Evolutionary conservation across 2,329 filamentous ascomycete species (phyloP).

Genomic region (Eurotiales sp.): DNA sequence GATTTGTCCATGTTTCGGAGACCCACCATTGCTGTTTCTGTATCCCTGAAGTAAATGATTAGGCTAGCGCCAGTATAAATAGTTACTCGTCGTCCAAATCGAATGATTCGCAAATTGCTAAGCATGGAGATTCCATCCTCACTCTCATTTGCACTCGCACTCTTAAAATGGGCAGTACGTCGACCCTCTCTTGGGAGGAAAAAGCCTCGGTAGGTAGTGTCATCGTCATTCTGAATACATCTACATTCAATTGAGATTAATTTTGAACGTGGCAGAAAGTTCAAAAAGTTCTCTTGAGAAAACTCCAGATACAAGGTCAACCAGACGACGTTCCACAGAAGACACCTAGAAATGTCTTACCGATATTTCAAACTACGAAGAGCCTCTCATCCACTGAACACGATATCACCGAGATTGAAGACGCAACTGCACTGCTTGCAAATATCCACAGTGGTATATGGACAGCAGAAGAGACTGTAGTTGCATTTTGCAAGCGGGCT

Average conservation of each 20-base stretch:
- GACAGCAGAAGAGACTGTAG: constrained; percentile 37
- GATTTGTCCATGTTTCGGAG: background rate
- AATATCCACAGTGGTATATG: background rate
- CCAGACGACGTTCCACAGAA: background rate
- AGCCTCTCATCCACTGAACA: background rate
- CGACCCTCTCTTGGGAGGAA: background rate
- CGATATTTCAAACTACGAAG: background rate
- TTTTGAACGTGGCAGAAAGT: background rate
- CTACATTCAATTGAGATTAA: background rate
- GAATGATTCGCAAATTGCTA: background rate
- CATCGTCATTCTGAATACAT: background rate
- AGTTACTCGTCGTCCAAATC: background rate
- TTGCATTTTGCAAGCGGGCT: constrained; percentile 47
- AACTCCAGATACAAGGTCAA: background rate
- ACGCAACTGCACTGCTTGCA: constrained; percentile 1
- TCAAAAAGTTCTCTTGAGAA: background rate
- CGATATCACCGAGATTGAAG: background rate
- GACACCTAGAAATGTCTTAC: background rate
- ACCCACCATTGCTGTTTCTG: background rate
- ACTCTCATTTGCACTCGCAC: background rate
- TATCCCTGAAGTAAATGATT: too few relatives aligned
- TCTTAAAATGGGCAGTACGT: background rate
- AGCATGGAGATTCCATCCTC: too few relatives aligned
- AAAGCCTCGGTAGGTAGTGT: background rate
- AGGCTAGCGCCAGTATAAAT: too few relatives aligned